phyloP scores from a whole-genome alignment of 768 basidiomycete species.

The Suillus paluster region DNA sequence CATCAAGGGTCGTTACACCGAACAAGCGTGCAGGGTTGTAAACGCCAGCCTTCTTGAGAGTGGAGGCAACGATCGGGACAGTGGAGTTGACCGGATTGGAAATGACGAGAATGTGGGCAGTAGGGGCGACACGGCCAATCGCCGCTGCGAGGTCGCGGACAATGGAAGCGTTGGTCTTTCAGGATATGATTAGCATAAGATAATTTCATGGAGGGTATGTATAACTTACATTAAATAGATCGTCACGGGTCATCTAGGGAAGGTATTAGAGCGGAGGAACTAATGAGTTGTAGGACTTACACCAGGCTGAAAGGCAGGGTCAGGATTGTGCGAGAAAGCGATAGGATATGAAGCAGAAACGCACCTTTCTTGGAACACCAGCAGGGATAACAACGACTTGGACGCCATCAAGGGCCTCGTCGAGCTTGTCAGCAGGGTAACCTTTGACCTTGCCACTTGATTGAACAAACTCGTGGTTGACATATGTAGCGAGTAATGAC shows the following conservation, averaged over 20 bases:
- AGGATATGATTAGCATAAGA: conserved; percentile 4
- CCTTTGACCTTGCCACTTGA: conserved; percentile 62
- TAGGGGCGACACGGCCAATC: conserved; percentile 82
- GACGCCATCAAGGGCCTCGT: conserved; percentile 85
- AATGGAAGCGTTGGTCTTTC: conserved; percentile 94
- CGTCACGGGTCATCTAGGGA: conserved; percentile 90
- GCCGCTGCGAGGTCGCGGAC: conserved; percentile 94
- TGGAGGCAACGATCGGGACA: conserved; percentile 94
- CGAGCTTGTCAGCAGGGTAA: conserved; percentile 85
- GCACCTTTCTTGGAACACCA: conserved; percentile 97
- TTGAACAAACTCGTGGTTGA: conserved; percentile 4
- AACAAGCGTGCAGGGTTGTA: conserved; percentile 90
- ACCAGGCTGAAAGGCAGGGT: conserved; percentile 63
- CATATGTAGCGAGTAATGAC: conserved; percentile 28
- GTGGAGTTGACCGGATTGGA: conserved; percentile 99
- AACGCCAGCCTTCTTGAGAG: conserved; percentile 89
- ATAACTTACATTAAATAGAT: conserved; percentile 86
- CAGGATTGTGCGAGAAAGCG: conserved; percentile 21
- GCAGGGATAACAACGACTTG: conserved; percentile 97
- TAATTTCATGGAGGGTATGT: neutral
- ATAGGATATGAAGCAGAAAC: conserved; percentile 15
- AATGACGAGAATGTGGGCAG: conserved; percentile 95
- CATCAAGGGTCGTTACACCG: conserved; percentile 98
- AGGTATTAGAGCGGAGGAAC: conserved; percentile 28
- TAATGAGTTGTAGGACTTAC: conserved; percentile 53